Conservation (phyloP, 1,284 basidiomycete species). For the Xanthoconium separans region DNA sequence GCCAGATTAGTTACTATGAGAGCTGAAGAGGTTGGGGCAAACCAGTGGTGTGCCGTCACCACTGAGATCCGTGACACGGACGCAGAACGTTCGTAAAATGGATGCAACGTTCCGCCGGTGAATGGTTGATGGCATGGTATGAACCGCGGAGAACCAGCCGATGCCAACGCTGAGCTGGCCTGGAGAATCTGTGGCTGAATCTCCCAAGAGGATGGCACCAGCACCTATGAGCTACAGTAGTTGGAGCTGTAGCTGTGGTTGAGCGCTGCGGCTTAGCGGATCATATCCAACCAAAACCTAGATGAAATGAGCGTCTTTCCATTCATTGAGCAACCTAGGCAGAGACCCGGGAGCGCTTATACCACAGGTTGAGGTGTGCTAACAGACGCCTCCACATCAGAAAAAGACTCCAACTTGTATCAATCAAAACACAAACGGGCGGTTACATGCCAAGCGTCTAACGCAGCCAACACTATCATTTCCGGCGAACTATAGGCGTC, state of each 20-base stretch:
- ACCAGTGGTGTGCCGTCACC: neutral
- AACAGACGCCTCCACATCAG: slow-evolving; percentile 3
- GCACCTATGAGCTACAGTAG: neutral
- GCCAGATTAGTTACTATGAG: neutral
- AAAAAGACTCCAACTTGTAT: neutral
- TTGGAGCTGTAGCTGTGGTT: no score
- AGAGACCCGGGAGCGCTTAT: neutral
- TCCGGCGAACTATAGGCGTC: slow-evolving; percentile 26
- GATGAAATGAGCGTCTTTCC: neutral
- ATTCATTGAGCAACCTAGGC: neutral
- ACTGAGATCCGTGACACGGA: neutral
- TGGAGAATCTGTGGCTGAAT: no score
- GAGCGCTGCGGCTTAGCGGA: neutral
- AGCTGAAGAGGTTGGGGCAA: no score
- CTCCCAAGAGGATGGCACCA: no score
- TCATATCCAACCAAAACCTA: neutral
- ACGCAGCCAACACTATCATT: slow-evolving; percentile 7
- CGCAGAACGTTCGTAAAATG: no score
- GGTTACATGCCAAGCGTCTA: neutral
- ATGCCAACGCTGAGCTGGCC: no score
- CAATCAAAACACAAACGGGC: neutral
- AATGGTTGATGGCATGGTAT: neutral
- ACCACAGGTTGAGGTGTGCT: neutral
- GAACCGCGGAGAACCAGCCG: neutral
- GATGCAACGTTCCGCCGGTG: no score